Conservation (phyloP, 2,329 filamentous ascomycete genomes). For the Fusarium foetens region DNA sequence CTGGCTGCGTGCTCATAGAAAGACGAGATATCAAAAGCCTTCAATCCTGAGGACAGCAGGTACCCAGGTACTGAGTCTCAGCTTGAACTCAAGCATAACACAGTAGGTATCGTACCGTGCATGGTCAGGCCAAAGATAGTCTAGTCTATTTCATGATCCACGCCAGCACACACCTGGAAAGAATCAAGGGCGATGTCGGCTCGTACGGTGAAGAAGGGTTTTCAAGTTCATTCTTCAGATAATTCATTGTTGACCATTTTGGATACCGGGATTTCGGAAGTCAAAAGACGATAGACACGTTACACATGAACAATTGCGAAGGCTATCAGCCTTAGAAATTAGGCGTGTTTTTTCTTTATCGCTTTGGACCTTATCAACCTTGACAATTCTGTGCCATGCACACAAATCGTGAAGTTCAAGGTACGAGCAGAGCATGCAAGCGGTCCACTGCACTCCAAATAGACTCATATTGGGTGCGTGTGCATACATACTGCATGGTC, state of each 20-base stretch:
- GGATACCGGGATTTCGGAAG: background rate
- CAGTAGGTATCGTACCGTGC: conserved; percentile 29
- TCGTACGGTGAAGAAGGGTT: conserved; percentile 21
- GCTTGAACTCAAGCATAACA: conserved; percentile 24
- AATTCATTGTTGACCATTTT: background rate
- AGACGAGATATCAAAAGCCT: conserved; percentile 27
- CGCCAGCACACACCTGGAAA: conserved; percentile 23
- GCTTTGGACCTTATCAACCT: background rate
- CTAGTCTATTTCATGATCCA: conserved; percentile 25
- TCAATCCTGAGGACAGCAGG: background rate
- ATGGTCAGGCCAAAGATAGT: conserved; percentile 1
- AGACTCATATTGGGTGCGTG: conserved; percentile 6
- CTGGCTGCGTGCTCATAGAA: conserved; percentile 2
- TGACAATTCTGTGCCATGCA: background rate
- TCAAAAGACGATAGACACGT: background rate
- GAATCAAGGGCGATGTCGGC: conserved; percentile 32
- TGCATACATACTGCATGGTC: conserved; percentile 12
- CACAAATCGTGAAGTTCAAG: background rate
- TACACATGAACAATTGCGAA: background rate
- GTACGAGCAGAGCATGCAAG: conserved; percentile 3
- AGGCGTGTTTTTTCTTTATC: background rate
- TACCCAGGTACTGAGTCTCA: conserved; percentile 21
- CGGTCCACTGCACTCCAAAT: conserved; percentile 6
- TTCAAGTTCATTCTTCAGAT: conserved; percentile 1
- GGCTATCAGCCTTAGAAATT: background rate